Evolutionary conservation across 2,329 filamentous ascomycete species (phyloP).

Genomic region (Kalaharituber pfeilii): DNA sequence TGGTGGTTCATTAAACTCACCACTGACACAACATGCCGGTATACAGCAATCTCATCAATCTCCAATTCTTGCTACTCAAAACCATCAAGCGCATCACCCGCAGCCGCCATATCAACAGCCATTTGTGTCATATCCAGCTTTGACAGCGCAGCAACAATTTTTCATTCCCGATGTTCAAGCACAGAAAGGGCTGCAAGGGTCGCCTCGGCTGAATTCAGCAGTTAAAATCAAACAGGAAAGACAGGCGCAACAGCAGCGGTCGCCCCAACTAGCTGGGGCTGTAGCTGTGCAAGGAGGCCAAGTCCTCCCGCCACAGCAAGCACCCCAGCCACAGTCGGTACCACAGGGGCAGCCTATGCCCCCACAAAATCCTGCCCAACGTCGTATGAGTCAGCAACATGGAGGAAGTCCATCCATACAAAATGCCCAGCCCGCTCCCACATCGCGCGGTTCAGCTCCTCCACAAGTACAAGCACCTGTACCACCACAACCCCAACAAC

Average conservation of each 20-base stretch:
- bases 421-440: slow-evolving; percentile 21
- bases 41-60: slow-evolving; percentile 18
- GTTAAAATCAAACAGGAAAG: slow-evolving; percentile 17
- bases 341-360: slow-evolving; percentile 12
- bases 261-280: slow-evolving; percentile 15
- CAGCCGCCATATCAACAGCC: slow-evolving; percentile 1
- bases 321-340: slow-evolving; percentile 14
- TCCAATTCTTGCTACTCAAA: slow-evolving; percentile 8
- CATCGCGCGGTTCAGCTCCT: slow-evolving; percentile 36
- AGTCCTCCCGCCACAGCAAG: slow-evolving; percentile 10
- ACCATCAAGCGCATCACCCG: slow-evolving; percentile 10
- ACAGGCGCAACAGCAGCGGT: slow-evolving; percentile 12
- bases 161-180: background rate
- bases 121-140: background rate
- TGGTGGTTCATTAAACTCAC: slow-evolving; percentile 13
- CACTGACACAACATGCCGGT: slow-evolving; percentile 13
- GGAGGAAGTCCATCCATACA: slow-evolving; percentile 17
- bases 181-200: slow-evolving; percentile 12
- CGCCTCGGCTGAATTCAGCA: slow-evolving; percentile 12
- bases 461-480: slow-evolving; percentile 25
- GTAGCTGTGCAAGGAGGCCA: slow-evolving; percentile 15
- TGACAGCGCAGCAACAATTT: background rate
- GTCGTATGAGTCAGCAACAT: slow-evolving; percentile 19
- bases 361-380: slow-evolving; percentile 11
- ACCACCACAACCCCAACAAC: slow-evolving; percentile 21